Evolutionary conservation across 2,329 filamentous ascomycete species (phyloP).

Genomic region (Pseudogymnoascus sp.): DNA sequence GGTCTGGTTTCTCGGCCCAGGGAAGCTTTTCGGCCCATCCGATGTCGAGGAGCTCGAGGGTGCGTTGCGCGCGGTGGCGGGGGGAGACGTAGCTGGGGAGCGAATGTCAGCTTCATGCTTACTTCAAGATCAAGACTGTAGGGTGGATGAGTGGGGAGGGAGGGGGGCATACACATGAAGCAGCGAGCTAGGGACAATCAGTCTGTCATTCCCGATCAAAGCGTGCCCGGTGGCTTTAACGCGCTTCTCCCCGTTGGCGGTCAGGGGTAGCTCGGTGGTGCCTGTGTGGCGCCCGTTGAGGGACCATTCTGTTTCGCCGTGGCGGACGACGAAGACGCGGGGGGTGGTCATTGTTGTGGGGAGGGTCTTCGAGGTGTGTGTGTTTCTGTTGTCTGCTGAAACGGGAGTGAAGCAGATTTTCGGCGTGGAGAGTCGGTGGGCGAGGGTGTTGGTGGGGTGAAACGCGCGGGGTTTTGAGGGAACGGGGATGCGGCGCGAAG

Average conservation of each 20-base stretch:
- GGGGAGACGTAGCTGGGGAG: conserved; percentile 69
- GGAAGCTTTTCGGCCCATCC: conserved; percentile 62
- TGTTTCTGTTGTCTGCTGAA: not conserved
- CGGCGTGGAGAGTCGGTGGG: not conserved
- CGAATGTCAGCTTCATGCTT: conserved; percentile 28
- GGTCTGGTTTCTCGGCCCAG: conserved; percentile 48
- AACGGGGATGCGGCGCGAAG: not conserved
- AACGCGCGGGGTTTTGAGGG: not conserved
- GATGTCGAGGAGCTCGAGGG: conserved; percentile 79
- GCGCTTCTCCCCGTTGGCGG: conserved; percentile 69
- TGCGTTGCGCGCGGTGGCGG: conserved; percentile 73
- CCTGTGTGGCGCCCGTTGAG: conserved; percentile 80
- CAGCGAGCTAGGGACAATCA: conserved; percentile 76
- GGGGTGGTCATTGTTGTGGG: conserved; percentile 40
- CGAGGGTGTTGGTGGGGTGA: not conserved
- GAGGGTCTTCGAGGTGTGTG: not conserved
- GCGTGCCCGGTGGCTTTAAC: conserved; percentile 71
- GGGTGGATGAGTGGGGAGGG: not conserved
- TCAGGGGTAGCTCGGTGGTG: conserved; percentile 77
- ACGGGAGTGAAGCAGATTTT: not conserved
- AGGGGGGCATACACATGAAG: conserved; percentile 61
- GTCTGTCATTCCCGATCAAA: conserved; percentile 71
- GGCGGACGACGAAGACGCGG: conserved; percentile 73
- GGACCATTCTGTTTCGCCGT: conserved; percentile 95
- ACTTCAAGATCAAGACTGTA: conserved; percentile 62